These are phyloP conservation scores for Colletotrichum filicis DNA, from an alignment of 2,329 filamentous ascomycete genomes.

Conservation along the genomic window DNA sequence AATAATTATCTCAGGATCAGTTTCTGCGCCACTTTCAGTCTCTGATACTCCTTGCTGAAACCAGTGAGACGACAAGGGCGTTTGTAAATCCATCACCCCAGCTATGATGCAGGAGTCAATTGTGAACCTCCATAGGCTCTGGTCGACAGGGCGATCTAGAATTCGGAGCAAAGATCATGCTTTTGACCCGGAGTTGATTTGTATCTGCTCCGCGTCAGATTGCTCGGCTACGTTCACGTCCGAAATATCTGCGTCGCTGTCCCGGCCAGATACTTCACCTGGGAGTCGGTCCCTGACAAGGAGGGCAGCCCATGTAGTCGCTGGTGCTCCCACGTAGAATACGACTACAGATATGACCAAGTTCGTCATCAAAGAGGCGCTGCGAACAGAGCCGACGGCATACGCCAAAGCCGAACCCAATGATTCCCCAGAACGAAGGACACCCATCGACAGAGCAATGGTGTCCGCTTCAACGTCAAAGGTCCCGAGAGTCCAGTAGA, in stretches of 20 bases:
- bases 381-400: conserved; percentile 57
- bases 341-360: conserved; percentile 58
- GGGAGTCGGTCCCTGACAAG: conserved; percentile 16
- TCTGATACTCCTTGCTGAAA: neutral
- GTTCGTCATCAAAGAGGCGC: conserved; percentile 56
- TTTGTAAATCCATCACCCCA: neutral
- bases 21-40: neutral
- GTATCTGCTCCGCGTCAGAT: conserved; percentile 12
- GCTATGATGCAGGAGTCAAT: too few species aligned
- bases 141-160: too few species aligned
- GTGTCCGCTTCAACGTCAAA: conserved; percentile 63
- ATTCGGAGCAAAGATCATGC: neutral
- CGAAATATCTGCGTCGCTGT: neutral
- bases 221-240: neutral
- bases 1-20: neutral
- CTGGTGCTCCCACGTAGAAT: conserved; percentile 48
- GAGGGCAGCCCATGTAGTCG: conserved; percentile 12
- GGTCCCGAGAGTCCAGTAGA: conserved; percentile 61
- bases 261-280: neutral
- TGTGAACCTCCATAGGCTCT: too few species aligned
- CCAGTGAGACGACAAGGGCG: too few species aligned
- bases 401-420: conserved; percentile 58
- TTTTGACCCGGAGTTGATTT: neutral
- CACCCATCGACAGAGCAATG: conserved; percentile 57
- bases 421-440: conserved; percentile 60